Evolutionary conservation across 345 rosid species (phyloP).

Genomic region (Adansonia digitata): DNA sequence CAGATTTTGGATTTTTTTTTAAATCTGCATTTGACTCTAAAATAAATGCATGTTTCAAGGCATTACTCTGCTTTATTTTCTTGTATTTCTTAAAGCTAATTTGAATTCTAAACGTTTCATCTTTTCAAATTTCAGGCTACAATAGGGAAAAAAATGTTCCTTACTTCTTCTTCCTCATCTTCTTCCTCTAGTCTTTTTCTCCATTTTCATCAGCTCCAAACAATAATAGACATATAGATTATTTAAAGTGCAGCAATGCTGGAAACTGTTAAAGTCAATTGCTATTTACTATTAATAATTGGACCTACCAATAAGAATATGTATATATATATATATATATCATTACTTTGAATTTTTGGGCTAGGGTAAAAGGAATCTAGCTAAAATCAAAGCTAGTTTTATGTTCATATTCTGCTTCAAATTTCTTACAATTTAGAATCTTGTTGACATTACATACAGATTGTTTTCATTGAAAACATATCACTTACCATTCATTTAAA

Average conservation of each 20-base stretch:
- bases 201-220: neutral
- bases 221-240: neutral
- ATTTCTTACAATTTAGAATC: conserved; percentile 2
- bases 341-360: neutral
- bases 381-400: neutral
- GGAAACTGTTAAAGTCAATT: neutral
- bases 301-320: neutral
- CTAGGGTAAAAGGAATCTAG: neutral
- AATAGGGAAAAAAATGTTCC: no score
- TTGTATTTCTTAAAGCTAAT: neutral
- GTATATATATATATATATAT: neutral
- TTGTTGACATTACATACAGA: conserved; percentile 19
- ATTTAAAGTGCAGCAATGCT: neutral
- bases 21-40: neutral
- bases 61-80: neutral
- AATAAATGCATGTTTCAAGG: neutral
- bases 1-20: neutral
- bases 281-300: neutral
- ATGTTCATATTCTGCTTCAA: neutral
- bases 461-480: neutral
- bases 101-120: neutral
- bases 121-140: neutral
- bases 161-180: no score
- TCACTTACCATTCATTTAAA: neutral
- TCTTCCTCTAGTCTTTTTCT: neutral